Conservation (phyloP, 805 yeast species). For the Candida taoyuanica region DNA sequence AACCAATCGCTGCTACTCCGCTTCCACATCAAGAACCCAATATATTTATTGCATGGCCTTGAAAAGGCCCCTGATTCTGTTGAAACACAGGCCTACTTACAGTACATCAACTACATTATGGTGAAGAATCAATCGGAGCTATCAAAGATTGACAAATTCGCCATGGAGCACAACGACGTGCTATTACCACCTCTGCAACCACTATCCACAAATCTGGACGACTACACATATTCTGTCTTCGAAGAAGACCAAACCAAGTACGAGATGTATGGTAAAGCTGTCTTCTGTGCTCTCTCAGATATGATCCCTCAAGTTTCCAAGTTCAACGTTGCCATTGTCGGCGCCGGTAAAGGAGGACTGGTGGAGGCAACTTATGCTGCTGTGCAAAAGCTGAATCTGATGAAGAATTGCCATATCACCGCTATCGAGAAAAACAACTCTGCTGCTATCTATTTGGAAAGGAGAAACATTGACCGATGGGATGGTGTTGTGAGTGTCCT, state of each 20-base stretch:
- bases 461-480: slow-evolving; percentile 53
- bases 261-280: slow-evolving; percentile 42
- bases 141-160: slow-evolving; percentile 30
- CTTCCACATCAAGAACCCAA: slow-evolving; percentile 37
- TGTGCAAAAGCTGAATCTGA: slow-evolving; percentile 29
- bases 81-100: slow-evolving; percentile 35
- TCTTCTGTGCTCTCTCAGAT: slow-evolving; percentile 24
- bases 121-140: slow-evolving; percentile 30
- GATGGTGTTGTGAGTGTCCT: slow-evolving; percentile 44
- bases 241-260: slow-evolving; percentile 72
- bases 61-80: slow-evolving; percentile 35
- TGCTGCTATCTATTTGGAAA: slow-evolving; percentile 48
- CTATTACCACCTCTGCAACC: slow-evolving; percentile 69
- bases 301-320: slow-evolving; percentile 12
- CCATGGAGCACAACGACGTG: slow-evolving; percentile 26
- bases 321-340: slow-evolving; percentile 56
- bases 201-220: slow-evolving; percentile 48
- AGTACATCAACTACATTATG: slow-evolving; percentile 38
- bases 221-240: slow-evolving; percentile 60
- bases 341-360: slow-evolving; percentile 88
- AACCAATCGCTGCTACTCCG: slow-evolving; percentile 46
- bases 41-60: slow-evolving; percentile 50
- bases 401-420: slow-evolving; percentile 31
- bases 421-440: slow-evolving; percentile 73
- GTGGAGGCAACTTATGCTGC: slow-evolving; percentile 50